Percentiles rank a stretch among this genome's conserved stretches.
These are phyloP conservation scores for Calvatia gigantea DNA, from an alignment of 768 basidiomycete genomes.

Conservation along the genomic window DNA sequence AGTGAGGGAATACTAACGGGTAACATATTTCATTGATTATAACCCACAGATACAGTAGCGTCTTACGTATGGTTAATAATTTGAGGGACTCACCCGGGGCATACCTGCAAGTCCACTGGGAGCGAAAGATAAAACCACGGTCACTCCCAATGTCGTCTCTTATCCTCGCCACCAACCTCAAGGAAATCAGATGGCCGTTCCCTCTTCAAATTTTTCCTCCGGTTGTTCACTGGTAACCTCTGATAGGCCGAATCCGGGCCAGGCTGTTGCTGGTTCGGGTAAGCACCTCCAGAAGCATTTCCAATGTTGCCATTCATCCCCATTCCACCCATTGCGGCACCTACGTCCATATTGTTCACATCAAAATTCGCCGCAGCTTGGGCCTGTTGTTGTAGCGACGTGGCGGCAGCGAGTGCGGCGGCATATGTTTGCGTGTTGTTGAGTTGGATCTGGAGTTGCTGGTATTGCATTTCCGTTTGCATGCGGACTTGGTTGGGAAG, in stretches of 20 bases:
- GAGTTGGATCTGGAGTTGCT: constrained; percentile 75
- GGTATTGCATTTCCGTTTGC: constrained; percentile 80
- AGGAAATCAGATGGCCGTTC: constrained; percentile 84
- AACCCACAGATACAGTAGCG: constrained; percentile 1
- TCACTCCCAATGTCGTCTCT: constrained; percentile 80
- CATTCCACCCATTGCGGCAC: constrained; percentile 35
- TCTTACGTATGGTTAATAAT: background rate
- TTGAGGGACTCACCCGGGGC: background rate
- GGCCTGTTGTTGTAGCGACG: constrained; percentile 41
- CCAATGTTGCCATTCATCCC: constrained; percentile 22
- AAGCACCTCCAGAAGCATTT: constrained; percentile 12
- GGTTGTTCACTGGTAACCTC: constrained; percentile 76
- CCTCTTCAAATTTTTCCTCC: constrained; percentile 72
- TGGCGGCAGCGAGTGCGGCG: constrained; percentile 58
- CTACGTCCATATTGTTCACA: constrained; percentile 28
- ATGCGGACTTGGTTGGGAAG: constrained; percentile 71
- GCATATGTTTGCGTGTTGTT: constrained; percentile 75
- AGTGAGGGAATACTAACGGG: no score
- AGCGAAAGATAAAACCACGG: background rate
- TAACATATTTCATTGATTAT: background rate
- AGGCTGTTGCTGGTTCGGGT: constrained; percentile 44
- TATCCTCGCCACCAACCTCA: constrained; percentile 66
- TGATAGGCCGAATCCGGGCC: constrained; percentile 86
- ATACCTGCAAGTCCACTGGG: background rate
- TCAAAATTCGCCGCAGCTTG: constrained; percentile 13